These are phyloP conservation scores for Pleurozium schreberi DNA, from an alignment of 225 moss, liverwort and hornwort genomes.

Conservation along the genomic window DNA sequence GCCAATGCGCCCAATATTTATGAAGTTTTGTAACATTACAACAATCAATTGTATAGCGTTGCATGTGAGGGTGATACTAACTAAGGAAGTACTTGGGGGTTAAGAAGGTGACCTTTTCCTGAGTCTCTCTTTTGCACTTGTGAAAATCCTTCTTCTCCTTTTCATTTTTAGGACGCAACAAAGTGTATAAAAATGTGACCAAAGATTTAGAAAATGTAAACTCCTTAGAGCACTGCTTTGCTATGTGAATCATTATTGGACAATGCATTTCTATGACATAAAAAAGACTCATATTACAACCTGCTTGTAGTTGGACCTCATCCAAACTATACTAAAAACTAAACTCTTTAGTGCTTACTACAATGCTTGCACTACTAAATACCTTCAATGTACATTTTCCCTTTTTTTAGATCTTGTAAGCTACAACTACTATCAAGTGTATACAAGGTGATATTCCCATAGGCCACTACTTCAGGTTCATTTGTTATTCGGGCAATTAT, in stretches of 20 bases:
- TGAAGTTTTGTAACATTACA: not conserved
- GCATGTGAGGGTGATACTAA: not conserved
- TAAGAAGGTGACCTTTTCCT: not conserved
- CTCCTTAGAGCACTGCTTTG: accelerated
- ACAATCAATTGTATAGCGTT: not conserved
- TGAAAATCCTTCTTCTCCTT: not conserved
- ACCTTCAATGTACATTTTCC: not conserved
- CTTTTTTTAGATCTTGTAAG: not conserved
- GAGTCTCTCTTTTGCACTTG: not conserved
- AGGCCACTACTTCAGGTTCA: slow-evolving; percentile 15
- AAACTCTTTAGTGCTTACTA: not conserved
- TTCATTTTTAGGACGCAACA: not conserved
- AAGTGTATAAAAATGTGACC: not conserved
- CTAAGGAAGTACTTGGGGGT: not conserved
- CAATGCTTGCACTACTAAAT: not conserved
- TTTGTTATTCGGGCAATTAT: slow-evolving; percentile 19
- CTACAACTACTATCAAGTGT: not conserved
- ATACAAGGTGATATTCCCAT: not conserved
- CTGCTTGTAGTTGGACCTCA: accelerated
- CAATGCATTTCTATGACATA: not conserved
- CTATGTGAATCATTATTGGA: not conserved
- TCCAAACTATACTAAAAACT: not conserved
- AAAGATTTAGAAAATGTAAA: not conserved
- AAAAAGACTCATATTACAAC: not conserved
- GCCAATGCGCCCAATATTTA: too few relatives aligned